Evolutionary conservation across 768 basidiomycete species (phyloP).

Genomic region (Pisolithus marmoratus): DNA sequence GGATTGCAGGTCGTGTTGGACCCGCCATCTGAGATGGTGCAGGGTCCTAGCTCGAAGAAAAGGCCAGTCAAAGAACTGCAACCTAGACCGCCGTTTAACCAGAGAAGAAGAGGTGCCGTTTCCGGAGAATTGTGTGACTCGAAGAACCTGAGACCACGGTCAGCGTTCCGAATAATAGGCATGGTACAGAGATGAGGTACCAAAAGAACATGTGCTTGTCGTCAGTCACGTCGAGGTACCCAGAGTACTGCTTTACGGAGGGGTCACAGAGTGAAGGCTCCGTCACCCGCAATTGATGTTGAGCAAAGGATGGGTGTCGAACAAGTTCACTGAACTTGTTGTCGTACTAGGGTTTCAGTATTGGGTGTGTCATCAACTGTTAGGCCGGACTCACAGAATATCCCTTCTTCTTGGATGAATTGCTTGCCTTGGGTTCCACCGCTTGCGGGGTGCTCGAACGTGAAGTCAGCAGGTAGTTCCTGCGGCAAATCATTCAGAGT

Average conservation of each 20-base stretch:
- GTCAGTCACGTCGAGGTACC: conserved; percentile 77
- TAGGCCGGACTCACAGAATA: conserved; percentile 57
- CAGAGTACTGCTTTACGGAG: conserved; percentile 67
- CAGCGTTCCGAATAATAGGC: not conserved
- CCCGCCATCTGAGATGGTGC: conserved; percentile 64
- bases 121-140: conserved; percentile 72
- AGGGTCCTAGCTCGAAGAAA: conserved; percentile 91
- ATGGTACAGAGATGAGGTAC: conserved; percentile 28
- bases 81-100: conserved; percentile 82
- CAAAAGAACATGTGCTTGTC: conserved; percentile 87
- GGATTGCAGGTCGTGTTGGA: conserved; percentile 67
- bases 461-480: not conserved
- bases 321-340: conserved; percentile 69
- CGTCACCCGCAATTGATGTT: conserved; percentile 55
- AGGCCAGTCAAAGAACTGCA: conserved; percentile 78
- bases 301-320: conserved; percentile 44
- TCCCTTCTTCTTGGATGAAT: conserved; percentile 65
- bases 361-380: not conserved
- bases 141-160: conserved; percentile 61
- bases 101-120: conserved; percentile 78
- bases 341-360: conserved; percentile 1
- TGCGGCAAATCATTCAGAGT: conserved; percentile 24
- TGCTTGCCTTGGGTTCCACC: conserved; percentile 51
- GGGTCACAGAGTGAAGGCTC: conserved; percentile 75
- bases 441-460: conserved; percentile 35